phyloP scores from a whole-genome alignment of 345 rosid genomes.

The Linum trigynum region DNA sequence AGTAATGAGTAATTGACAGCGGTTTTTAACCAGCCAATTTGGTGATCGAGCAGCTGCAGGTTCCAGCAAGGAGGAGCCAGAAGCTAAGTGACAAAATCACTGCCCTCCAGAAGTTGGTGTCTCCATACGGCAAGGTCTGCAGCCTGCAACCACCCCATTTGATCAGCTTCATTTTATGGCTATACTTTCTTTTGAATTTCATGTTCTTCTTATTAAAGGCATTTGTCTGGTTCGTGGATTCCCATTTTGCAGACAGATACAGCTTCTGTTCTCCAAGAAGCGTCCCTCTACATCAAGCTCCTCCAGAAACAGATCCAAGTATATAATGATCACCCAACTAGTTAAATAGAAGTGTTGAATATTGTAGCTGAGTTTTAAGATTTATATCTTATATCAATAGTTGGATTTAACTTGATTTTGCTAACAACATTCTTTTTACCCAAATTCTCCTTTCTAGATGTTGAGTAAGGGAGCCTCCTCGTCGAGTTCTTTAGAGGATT shows the following conservation, averaged over 20 bases:
- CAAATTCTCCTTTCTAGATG: not conserved
- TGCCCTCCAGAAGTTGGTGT: constrained; percentile 58
- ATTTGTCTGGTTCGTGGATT: not conserved
- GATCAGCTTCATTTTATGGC: too few relatives aligned
- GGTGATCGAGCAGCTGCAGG: constrained; percentile 15
- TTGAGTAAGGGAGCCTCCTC: not conserved
- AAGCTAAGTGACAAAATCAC: constrained; percentile 57
- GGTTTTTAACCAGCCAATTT: not conserved
- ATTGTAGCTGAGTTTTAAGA: too few relatives aligned
- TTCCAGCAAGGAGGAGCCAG: constrained; percentile 46
- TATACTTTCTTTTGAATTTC: not conserved
- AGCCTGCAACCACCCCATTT: too few relatives aligned
- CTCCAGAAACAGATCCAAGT: constrained; percentile 60
- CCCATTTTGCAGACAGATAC: constrained; percentile 48
- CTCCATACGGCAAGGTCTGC: constrained; percentile 64
- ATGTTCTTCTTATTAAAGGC: too few relatives aligned
- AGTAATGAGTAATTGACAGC: not conserved
- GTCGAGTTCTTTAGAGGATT: not conserved
- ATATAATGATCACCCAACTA: not conserved
- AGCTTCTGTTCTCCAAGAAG: constrained; percentile 68
- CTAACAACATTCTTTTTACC: too few relatives aligned
- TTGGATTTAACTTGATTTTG: too few relatives aligned
- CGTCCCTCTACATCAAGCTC: constrained; percentile 46
- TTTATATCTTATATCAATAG: too few relatives aligned
- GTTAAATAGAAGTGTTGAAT: too few relatives aligned